Evolutionary conservation across 768 basidiomycete genomes (phyloP), one percentile per base, ranked within the genome.

Genomic region (Mycena vulgaris): DNA sequence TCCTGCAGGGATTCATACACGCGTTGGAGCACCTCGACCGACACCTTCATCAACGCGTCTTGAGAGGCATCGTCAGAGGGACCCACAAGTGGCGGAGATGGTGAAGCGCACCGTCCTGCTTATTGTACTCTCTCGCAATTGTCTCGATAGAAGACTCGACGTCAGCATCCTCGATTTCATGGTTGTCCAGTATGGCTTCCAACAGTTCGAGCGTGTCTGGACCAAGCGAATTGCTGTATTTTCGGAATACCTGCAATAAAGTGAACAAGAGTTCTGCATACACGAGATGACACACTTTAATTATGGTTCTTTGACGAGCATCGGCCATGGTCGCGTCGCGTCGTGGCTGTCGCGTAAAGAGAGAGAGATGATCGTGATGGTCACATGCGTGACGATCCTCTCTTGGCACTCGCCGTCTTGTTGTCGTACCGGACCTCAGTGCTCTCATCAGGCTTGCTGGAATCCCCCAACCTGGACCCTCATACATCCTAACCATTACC

Each of bases 1-100:
- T 89, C 89, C 77, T 94, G 92, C 66, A 95, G 85, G 1, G 86
- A 80, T 57, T 93, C 91, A 69, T 95, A 95, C 10, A 95, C 93
- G 74, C 94, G 84, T 73, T 84, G 85, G 13, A 95, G 84, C 16
- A 93, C 84, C 9, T 88, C 83, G 10, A 91, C 78, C 14, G 93
- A 91, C 2, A 95, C 93, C 76, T 95, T 95, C 93, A 95, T 95
- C 16, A 85, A 83, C 9, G 93, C 94, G 78, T 95, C 94, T 94
- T 66, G 7, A 28, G 48, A 19, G 35, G 21, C 27, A 49, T 49
- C n/a, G 49, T 59, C 51, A 65, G 53, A 5, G 52, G 62, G 19
- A 31, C 21, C 33, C 16, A 30, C 10, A 40, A 62, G 21, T 56
- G 21, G 63, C 13, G 11, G 8, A 57, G 27, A 58, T 11, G 25